Evolutionary conservation across 2,329 filamentous ascomycete genomes (phyloP), one percentile per base, ranked within the genome.

Genomic region (Paecilomyces variotii): DNA sequence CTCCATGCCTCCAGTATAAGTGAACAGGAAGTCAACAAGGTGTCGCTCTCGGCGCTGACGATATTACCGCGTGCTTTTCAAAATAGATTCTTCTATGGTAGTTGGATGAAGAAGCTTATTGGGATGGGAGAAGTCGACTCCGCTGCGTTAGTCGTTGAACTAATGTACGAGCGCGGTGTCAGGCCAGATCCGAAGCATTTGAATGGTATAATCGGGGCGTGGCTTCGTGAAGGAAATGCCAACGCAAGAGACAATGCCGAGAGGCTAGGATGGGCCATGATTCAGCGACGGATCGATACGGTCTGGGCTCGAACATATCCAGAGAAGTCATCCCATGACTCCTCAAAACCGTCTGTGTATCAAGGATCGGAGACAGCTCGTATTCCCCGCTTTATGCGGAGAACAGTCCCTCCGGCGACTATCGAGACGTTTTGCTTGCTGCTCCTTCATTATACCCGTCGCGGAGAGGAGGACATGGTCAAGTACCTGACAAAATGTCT

Each of bases 101-200:
- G 90, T 66, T 96, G 91, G 92, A 82, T 96, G 68, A 93, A 93
- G 73, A 85, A 88, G 55, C 82, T 95, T 7, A 88, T 95, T 58
- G 87, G 87, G 14, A 83, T 86, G 59, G 86, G 85, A 1, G 83
- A 91, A 63, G 75, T 89, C 12, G 83, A 88, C 58, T 88, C 87
- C 1, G 90, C 90, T 2, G 80, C 84, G 56, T 83, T 84, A 60
- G 89, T 95, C 7, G 78, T 94, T 28, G 82, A 88, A 12, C 80
- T 91, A 62, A 93, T 95, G 88, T 84, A 86, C 64, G 79, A 82
- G 56, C 84, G 83, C 65, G 85, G 85, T 1, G 82, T 91, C 34
- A 79, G 80, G 59, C 86, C 90, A 2, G 85, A 89, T 49, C 79
- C 89, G 1, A 87, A 88, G 56, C 89, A 95, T 63, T 79, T 94